A percentile compares a stretch with the other conserved stretches of the same genome.
phyloP scores from a whole-genome alignment of 768 basidiomycete genomes.

The Paxillus ammoniavirescens region DNA sequence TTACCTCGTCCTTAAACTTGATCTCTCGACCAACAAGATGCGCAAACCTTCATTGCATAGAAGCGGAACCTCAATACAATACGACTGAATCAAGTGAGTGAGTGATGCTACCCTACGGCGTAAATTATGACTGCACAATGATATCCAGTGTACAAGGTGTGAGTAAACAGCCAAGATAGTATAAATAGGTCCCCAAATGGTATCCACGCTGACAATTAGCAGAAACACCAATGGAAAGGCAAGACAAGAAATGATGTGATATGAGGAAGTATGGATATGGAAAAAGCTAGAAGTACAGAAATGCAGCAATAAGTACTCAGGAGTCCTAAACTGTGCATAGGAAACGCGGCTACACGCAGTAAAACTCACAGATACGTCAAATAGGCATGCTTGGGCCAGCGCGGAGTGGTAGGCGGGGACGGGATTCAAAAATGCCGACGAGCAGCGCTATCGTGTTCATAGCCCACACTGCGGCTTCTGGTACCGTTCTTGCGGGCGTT shows the following conservation, averaged over 20 bases:
- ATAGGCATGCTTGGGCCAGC: background rate
- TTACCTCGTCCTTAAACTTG: too few relatives aligned
- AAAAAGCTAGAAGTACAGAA: slow-evolving; percentile 16
- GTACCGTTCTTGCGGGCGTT: slow-evolving; percentile 12
- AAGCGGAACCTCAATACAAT: too few relatives aligned
- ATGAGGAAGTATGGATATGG: slow-evolving; percentile 3
- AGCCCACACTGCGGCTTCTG: slow-evolving; percentile 29
- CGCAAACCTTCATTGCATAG: too few relatives aligned
- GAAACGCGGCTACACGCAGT: slow-evolving; percentile 2
- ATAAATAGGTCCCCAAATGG: background rate
- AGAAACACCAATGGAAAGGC: background rate
- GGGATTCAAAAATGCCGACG: slow-evolving; percentile 17
- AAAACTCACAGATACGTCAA: slow-evolving; percentile 19
- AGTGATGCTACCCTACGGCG: background rate
- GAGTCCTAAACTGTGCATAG: background rate
- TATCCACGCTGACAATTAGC: background rate
- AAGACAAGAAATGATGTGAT: background rate
- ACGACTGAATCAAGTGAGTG: background rate
- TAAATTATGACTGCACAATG: background rate
- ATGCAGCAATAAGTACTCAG: slow-evolving; percentile 13
- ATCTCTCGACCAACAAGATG: too few relatives aligned
- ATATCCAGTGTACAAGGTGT: slow-evolving; percentile 3
- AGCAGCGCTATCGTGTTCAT: slow-evolving; percentile 12
- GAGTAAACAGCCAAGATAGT: background rate
- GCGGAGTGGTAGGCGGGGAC: background rate